phyloP scores from a whole-genome alignment of 257 asterid species.

The Nicotiana undulata region DNA sequence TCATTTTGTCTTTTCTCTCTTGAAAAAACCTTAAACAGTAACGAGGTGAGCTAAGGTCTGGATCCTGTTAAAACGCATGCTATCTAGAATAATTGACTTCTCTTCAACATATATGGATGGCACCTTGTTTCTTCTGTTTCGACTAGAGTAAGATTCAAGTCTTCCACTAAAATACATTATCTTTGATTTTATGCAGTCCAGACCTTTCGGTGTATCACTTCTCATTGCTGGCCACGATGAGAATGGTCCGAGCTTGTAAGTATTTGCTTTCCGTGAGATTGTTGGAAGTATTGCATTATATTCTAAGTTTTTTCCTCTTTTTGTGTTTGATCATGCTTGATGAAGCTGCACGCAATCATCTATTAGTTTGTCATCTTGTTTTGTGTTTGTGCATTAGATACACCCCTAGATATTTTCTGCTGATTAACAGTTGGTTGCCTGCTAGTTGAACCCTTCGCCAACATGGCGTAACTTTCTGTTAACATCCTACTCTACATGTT shows the following conservation, averaged over 20 bases:
- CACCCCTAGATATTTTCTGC: neutral
- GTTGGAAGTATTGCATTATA: neutral
- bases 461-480: neutral
- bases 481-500: neutral
- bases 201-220: conserved; percentile 94
- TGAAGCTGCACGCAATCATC: neutral
- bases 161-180: neutral
- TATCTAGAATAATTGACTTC: neutral
- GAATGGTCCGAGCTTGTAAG: conserved; percentile 93
- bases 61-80: neutral
- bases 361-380: neutral
- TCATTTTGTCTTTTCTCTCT: neutral
- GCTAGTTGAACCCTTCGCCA: neutral
- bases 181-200: conserved; percentile 50
- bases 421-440: neutral
- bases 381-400: neutral
- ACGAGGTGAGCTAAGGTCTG: neutral
- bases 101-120: neutral
- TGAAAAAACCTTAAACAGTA: neutral
- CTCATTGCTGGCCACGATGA: conserved; percentile 95
- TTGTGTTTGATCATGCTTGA: neutral
- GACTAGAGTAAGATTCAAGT: neutral
- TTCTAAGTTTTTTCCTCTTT: neutral
- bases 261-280: neutral
- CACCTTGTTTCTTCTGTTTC: neutral